phyloP scores from a whole-genome alignment of 306 rosid species.

The Parietaria judaica region DNA sequence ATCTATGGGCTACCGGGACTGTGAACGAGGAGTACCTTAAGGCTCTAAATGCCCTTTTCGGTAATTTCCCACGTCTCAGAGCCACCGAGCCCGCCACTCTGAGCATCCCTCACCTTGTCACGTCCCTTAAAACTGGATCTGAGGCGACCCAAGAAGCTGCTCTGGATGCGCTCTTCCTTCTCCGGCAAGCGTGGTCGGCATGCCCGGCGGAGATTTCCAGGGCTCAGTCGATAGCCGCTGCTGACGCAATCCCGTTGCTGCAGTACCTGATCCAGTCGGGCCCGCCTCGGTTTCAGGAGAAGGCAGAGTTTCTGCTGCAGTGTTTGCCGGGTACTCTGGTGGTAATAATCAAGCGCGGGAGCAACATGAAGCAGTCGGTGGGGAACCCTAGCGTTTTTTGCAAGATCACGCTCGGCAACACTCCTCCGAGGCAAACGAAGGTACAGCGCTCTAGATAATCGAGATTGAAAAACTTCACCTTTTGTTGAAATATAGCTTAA shows the following conservation, averaged over 20 bases:
- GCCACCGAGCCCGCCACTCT: conserved; percentile 97
- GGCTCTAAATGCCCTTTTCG: conserved; percentile 83
- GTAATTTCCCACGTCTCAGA: conserved; percentile 97
- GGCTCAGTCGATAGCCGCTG: conserved; percentile 96
- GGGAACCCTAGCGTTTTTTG: conserved; percentile 96
- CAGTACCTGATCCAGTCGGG: conserved; percentile 96
- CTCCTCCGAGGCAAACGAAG: conserved; percentile 82
- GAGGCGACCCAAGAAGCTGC: conserved; percentile 99
- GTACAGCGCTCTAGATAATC: conserved; percentile 27
- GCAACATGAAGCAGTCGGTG: conserved; percentile 96
- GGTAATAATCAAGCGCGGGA: conserved; percentile 84
- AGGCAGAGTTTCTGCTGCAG: conserved; percentile 90
- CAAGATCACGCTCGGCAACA: conserved; percentile 84
- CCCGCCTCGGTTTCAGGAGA: conserved; percentile 97
- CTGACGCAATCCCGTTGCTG: conserved; percentile 93
- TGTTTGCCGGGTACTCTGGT: conserved; percentile 94
- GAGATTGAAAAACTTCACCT: not conserved
- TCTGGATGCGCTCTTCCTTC: conserved; percentile 86
- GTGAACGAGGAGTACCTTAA: conserved; percentile 93
- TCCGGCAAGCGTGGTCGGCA: conserved; percentile 99
- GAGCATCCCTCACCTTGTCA: conserved; percentile 94
- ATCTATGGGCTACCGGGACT: conserved; percentile 91
- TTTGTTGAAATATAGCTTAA: too few species aligned
- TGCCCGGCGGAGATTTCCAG: conserved; percentile 97
- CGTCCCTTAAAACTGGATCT: conserved; percentile 86